Percentiles rank a stretch among this genome's conserved stretches.
These are phyloP conservation scores for Hymenoscyphus linearis DNA, from an alignment of 2,329 filamentous ascomycete genomes.

Conservation along the genomic window DNA sequence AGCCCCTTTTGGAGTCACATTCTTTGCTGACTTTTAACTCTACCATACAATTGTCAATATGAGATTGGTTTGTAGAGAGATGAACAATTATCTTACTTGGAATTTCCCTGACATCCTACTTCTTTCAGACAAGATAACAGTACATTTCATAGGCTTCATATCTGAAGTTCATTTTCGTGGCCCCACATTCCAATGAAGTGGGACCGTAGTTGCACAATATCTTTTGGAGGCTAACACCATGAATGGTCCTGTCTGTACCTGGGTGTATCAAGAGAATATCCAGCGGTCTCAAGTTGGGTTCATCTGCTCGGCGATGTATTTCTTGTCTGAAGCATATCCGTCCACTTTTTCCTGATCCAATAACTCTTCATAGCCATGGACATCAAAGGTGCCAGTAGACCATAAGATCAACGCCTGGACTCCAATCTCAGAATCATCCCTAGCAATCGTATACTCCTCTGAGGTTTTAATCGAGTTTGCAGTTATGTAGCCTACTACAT, in stretches of 20 bases:
- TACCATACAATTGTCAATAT: no score
- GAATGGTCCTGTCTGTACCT: neutral
- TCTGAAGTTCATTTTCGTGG: neutral
- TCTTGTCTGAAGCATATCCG: neutral
- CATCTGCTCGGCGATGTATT: neutral
- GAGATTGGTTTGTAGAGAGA: no score
- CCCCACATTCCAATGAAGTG: neutral
- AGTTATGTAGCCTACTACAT: conserved; percentile 76
- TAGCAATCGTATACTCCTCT: conserved; percentile 7
- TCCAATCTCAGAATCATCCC: conserved; percentile 32
- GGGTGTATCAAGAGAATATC: neutral
- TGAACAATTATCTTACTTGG: no score
- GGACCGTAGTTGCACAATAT: neutral
- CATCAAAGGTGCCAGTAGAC: conserved; percentile 65
- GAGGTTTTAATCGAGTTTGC: conserved; percentile 8
- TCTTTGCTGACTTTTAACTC: no score
- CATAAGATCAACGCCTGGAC: conserved; percentile 77
- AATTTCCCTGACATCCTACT: no score
- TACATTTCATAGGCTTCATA: neutral
- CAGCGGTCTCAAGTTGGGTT: neutral
- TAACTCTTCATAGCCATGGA: conserved; percentile 62
- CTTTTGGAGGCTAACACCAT: neutral
- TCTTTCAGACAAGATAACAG: no score
- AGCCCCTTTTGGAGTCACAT: no score
- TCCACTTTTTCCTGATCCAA: conserved; percentile 12